Evolutionary conservation across 2,329 filamentous ascomycete genomes (phyloP).

Genomic region (Xylariaceae sp.): DNA sequence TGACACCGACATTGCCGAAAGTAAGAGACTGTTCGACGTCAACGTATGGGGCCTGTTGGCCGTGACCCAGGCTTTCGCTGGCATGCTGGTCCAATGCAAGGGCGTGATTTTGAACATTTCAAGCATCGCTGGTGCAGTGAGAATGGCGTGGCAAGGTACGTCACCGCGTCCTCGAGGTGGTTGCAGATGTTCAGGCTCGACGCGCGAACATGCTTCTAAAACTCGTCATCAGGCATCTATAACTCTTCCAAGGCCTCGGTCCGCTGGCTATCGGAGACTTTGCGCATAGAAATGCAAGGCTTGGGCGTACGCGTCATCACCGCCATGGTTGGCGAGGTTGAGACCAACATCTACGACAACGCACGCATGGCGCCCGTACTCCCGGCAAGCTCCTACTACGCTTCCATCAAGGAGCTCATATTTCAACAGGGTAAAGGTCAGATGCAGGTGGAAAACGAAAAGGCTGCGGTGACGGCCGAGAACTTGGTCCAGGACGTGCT

Average conservation of each 20-base stretch:
- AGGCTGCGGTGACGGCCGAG: no score
- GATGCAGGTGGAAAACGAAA: no score
- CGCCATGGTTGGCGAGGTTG: neutral
- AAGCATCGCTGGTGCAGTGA: neutral
- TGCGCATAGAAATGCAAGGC: neutral
- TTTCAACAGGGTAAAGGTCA: no score
- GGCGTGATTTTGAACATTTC: conserved; percentile 5
- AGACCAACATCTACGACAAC: neutral
- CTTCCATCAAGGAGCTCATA: no score
- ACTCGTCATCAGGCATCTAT: neutral
- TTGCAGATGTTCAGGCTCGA: neutral
- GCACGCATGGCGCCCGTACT: no score
- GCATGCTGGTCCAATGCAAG: conserved; percentile 1
- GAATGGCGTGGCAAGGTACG: neutral
- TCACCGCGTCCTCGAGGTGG: no score
- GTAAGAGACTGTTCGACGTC: conserved; percentile 4
- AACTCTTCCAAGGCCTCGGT: neutral
- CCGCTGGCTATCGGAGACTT: neutral
- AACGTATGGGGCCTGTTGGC: conserved; percentile 5
- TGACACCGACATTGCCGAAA: conserved; percentile 2
- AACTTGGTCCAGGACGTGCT: no score
- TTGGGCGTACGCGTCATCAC: neutral
- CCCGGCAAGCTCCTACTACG: no score
- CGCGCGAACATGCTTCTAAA: neutral
- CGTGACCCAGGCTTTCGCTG: conserved; percentile 5